A percentile compares a stretch with the other conserved stretches of the same genome.
phyloP scores from a whole-genome alignment of 148 eudicot genomes.

The Fagopyrum tataricum region DNA sequence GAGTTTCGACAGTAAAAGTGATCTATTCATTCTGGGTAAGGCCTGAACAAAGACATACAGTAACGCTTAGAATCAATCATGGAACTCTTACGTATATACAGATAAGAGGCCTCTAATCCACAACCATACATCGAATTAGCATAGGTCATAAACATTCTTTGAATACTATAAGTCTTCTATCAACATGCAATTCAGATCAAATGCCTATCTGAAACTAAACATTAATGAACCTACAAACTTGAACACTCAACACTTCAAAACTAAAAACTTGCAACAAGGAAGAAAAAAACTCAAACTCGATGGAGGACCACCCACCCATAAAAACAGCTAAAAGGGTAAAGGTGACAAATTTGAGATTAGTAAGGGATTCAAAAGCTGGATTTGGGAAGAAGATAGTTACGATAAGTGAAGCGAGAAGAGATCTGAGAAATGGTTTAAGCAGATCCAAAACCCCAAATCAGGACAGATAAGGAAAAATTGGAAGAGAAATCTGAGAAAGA shows the following conservation, averaged over 20 bases:
- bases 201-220: background rate
- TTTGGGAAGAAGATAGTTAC: background rate
- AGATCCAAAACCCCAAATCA: constrained; percentile 2
- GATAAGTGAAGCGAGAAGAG: background rate
- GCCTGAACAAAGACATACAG: background rate
- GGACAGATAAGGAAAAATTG: background rate
- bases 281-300: background rate
- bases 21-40: background rate
- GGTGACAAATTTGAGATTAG: background rate
- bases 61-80: background rate
- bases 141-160: background rate
- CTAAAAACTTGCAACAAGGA: background rate
- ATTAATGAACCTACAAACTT: background rate
- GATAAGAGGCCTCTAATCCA: background rate
- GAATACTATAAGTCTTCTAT: background rate
- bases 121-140: background rate
- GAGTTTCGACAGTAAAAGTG: background rate
- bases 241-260: background rate
- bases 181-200: background rate
- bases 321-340: background rate
- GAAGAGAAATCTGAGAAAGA: background rate
- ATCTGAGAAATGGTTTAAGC: background rate
- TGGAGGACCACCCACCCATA: background rate
- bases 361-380: background rate
- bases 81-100: background rate